Evolutionary conservation across 345 rosid species (phyloP).

Genomic region (Salix dunnii): DNA sequence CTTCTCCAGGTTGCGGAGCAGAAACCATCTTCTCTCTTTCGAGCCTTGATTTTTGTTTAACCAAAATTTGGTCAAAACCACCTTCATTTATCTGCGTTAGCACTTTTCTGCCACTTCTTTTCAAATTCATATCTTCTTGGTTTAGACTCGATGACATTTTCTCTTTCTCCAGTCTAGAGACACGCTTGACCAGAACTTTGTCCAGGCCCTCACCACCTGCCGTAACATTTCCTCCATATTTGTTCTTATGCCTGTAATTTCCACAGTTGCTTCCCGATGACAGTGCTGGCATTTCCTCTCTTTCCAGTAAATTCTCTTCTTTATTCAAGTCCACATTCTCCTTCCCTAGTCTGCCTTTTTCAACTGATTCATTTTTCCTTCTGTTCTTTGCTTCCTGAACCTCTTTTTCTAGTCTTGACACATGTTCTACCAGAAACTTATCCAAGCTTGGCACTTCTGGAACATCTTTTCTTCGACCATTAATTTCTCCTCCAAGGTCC

Average conservation of each 20-base stretch:
- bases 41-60: slow-evolving; percentile 53
- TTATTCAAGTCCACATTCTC: slow-evolving; percentile 54
- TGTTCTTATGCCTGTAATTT: slow-evolving; percentile 30
- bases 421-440: slow-evolving; percentile 63
- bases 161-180: slow-evolving; percentile 28
- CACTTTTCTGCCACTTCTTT: slow-evolving; percentile 12
- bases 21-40: slow-evolving; percentile 58
- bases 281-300: slow-evolving; percentile 41
- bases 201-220: slow-evolving; percentile 20
- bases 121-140: slow-evolving; percentile 16
- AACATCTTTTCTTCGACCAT: slow-evolving; percentile 13
- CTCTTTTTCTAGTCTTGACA: slow-evolving; percentile 78
- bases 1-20: slow-evolving; percentile 26
- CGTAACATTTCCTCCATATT: not conserved
- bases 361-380: slow-evolving; percentile 31
- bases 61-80: slow-evolving; percentile 48
- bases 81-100: slow-evolving; percentile 28
- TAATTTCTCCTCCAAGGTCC: slow-evolving; percentile 21
- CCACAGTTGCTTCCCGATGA: slow-evolving; percentile 32
- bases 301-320: slow-evolving; percentile 35
- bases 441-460: slow-evolving; percentile 67
- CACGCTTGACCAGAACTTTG: slow-evolving; percentile 29
- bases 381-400: slow-evolving; percentile 70
- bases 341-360: slow-evolving; percentile 29
- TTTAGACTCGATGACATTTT: slow-evolving; percentile 31